phyloP scores from a whole-genome alignment of 2,329 filamentous ascomycete species.

The Stagonosporopsis rhizophila region DNA sequence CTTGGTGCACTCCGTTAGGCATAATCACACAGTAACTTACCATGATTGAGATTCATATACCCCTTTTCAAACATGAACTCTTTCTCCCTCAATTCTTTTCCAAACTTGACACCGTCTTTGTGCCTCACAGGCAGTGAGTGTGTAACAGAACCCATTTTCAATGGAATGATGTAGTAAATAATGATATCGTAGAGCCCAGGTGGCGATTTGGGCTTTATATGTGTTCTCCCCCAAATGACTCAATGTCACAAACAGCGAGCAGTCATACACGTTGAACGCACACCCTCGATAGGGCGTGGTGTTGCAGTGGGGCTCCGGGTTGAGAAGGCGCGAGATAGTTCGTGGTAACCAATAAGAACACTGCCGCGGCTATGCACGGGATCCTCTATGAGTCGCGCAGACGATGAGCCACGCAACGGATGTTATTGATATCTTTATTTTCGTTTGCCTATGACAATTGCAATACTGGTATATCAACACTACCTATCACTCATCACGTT shows the following conservation, averaged over 20 bases:
- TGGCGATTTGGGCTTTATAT: conserved; percentile 2
- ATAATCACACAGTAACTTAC: conserved; percentile 51
- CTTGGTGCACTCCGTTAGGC: too few relatives aligned
- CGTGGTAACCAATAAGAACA: background rate
- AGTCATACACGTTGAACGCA: conserved; percentile 16
- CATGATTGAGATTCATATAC: conserved; percentile 81
- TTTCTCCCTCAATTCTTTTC: conserved; percentile 60
- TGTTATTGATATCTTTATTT: background rate
- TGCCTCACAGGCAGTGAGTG: conserved; percentile 23
- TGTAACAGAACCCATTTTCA: conserved; percentile 1
- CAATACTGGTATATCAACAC: background rate
- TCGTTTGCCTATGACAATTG: background rate
- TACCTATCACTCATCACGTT: background rate
- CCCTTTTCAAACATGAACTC: conserved; percentile 73
- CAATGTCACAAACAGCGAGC: background rate
- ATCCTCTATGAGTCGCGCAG: background rate
- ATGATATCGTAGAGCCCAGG: background rate
- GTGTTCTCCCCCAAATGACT: background rate
- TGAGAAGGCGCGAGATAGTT: background rate
- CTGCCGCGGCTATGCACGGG: conserved; percentile 6
- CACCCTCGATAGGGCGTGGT: conserved; percentile 12
- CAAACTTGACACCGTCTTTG: conserved; percentile 52
- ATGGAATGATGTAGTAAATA: background rate
- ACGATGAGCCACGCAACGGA: background rate
- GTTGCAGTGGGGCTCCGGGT: background rate